Evolutionary conservation across 257 asterid genomes (phyloP).

Genomic region (Ocimum tenuiflorum): DNA sequence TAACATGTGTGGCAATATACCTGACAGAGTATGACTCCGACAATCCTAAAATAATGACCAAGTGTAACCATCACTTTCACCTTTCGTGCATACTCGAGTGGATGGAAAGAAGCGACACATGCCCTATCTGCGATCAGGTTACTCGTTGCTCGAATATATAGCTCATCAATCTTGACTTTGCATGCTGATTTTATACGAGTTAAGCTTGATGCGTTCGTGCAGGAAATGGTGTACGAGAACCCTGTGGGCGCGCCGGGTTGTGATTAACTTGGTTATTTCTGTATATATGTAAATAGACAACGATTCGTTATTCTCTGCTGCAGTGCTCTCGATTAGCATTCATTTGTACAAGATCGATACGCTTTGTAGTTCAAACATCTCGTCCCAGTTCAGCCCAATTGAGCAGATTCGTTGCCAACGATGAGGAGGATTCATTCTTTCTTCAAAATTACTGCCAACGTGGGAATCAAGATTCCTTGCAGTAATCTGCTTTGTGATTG

Average conservation of each 20-base stretch:
- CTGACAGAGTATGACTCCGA: constrained; percentile 55
- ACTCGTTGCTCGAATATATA: not conserved
- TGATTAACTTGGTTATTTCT: not conserved
- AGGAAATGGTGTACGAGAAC: constrained; percentile 66
- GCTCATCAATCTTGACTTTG: no score
- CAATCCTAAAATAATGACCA: constrained; percentile 56
- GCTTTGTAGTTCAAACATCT: not conserved
- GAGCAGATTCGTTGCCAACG: not conserved
- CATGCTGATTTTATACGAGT: not conserved
- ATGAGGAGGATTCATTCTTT: not conserved
- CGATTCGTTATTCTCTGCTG: constrained; percentile 13
- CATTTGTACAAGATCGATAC: constrained; percentile 2
- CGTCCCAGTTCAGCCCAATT: constrained; percentile 2
- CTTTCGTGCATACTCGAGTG: constrained; percentile 83
- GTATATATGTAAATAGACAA: constrained; percentile 9
- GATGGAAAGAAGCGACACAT: constrained; percentile 75
- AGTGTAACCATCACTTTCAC: constrained; percentile 77
- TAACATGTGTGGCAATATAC: no score
- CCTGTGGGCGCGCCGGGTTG: constrained; percentile 22
- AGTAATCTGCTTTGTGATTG: constrained; percentile 4
- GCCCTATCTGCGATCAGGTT: constrained; percentile 77
- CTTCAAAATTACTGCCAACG: not conserved
- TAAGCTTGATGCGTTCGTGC: constrained; percentile 18
- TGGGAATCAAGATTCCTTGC: not conserved
- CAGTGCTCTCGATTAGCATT: constrained; percentile 10